These are phyloP conservation scores for Aureobasidium namibiae DNA, from an alignment of 2,329 filamentous ascomycete species.

Conservation along the genomic window DNA sequence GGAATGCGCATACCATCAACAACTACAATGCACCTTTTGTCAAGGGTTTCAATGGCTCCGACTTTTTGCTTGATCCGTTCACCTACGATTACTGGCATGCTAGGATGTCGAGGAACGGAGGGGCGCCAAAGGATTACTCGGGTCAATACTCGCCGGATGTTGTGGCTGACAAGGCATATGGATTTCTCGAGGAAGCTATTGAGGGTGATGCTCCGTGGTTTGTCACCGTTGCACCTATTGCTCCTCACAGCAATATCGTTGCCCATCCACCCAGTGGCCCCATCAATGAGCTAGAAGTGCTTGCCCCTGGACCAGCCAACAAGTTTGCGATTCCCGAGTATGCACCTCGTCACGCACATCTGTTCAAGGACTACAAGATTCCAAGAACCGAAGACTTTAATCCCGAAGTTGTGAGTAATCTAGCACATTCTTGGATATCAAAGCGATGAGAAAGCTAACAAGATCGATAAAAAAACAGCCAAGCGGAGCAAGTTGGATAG, in stretches of 20 bases:
- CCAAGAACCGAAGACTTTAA: constrained; percentile 47
- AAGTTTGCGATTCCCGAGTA: constrained; percentile 31
- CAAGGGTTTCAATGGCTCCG: constrained; percentile 48
- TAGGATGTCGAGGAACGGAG: constrained; percentile 51
- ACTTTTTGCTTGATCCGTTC: constrained; percentile 50
- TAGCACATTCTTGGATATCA: background rate
- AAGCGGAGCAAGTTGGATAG: constrained; percentile 43
- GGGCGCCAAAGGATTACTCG: constrained; percentile 47
- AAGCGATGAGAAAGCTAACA: constrained; percentile 19
- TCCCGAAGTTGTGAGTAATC: constrained; percentile 16
- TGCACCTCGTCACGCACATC: constrained; percentile 46
- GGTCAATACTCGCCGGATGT: constrained; percentile 53
- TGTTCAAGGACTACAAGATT: constrained; percentile 47
- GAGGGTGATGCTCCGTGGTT: constrained; percentile 22
- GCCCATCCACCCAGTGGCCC: background rate
- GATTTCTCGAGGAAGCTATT: constrained; percentile 41
- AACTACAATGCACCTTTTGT: constrained; percentile 55
- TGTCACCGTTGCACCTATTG: constrained; percentile 24
- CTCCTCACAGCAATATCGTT: constrained; percentile 22
- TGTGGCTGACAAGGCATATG: constrained; percentile 49
- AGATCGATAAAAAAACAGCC: too few relatives aligned
- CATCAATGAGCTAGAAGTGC: constrained; percentile 2
- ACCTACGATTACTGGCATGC: constrained; percentile 62
- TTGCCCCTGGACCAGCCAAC: constrained; percentile 2
- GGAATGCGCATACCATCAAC: constrained; percentile 52